phyloP scores from a whole-genome alignment of 1,284 basidiomycete species.

The Puccinia coronata region DNA sequence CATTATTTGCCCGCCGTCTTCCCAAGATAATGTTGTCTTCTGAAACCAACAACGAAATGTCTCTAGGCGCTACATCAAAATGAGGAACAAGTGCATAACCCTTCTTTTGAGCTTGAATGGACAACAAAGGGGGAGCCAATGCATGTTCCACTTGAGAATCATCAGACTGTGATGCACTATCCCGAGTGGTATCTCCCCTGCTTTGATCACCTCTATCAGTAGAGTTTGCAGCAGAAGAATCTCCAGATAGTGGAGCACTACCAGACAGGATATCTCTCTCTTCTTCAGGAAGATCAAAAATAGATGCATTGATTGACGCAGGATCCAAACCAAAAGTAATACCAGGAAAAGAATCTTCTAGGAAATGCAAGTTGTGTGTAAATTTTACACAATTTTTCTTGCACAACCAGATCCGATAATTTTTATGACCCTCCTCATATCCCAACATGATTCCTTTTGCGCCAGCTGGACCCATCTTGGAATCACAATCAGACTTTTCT shows the following conservation, averaged over 20 bases:
- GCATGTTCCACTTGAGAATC: not conserved
- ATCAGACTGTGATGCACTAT: conserved; percentile 3
- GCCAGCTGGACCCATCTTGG: not conserved
- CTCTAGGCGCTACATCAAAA: not conserved
- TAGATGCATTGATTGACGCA: not conserved
- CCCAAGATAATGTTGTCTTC: not conserved
- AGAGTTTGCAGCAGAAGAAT: not conserved
- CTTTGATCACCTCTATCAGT: not conserved
- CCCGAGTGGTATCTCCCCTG: too few relatives aligned
- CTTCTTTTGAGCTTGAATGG: not conserved
- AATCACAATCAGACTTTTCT: not conserved
- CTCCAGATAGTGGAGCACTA: not conserved
- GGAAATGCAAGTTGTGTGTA: not conserved
- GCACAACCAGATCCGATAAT: not conserved
- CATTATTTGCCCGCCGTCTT: not conserved
- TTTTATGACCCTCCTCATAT: conserved; percentile 14
- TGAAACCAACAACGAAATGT: not conserved
- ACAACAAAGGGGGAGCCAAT: not conserved
- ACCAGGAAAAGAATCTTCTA: too few relatives aligned
- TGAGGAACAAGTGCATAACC: not conserved
- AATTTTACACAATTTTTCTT: not conserved
- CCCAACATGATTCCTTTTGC: not conserved
- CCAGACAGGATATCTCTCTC: not conserved
- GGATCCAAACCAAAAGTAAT: not conserved
- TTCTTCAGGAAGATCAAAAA: too few relatives aligned